Evolutionary conservation across 2,329 filamentous ascomycete species (phyloP).

Genomic region (Penicillium sp.): DNA sequence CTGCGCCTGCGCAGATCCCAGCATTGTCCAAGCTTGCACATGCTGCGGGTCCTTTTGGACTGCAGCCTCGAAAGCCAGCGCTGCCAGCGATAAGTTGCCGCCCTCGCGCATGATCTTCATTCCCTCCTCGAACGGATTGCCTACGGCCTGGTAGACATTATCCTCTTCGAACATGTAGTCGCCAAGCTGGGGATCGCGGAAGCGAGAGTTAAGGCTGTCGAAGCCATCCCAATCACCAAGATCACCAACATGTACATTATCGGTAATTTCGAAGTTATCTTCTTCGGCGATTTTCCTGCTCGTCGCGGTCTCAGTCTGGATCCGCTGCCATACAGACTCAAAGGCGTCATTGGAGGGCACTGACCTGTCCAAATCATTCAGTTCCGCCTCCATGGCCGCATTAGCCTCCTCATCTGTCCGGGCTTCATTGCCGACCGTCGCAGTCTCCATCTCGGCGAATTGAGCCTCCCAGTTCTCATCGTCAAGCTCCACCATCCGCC

Average conservation of each 20-base stretch:
- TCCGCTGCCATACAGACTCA: slow-evolving; percentile 66
- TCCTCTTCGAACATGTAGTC: slow-evolving; percentile 94
- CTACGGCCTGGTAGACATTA: slow-evolving; percentile 79
- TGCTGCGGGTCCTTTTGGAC: slow-evolving; percentile 86
- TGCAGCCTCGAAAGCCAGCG: slow-evolving; percentile 92
- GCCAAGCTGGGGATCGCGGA: slow-evolving; percentile 75
- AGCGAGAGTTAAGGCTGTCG: slow-evolving; percentile 65
- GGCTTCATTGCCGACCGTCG: slow-evolving; percentile 51
- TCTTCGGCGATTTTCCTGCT: slow-evolving; percentile 63
- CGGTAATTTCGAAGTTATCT: slow-evolving; percentile 53
- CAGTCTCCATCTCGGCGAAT: slow-evolving; percentile 78
- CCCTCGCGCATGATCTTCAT: slow-evolving; percentile 90
- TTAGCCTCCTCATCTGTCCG: slow-evolving; percentile 63
- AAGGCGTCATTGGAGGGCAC: slow-evolving; percentile 70
- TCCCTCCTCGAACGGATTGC: slow-evolving; percentile 88
- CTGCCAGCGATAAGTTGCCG: slow-evolving; percentile 89
- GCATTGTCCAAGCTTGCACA: slow-evolving; percentile 87
- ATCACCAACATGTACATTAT: slow-evolving; percentile 62
- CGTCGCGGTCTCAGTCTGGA: slow-evolving; percentile 46
- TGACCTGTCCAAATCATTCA: slow-evolving; percentile 86
- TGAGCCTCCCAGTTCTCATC: slow-evolving; percentile 95
- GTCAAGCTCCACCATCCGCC: slow-evolving; percentile 80
- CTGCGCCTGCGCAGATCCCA: slow-evolving; percentile 90
- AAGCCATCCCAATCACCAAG: slow-evolving; percentile 78
- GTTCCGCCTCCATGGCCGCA: slow-evolving; percentile 75